Conservation (phyloP, 768 basidiomycete species). For the Neoboletus magnificus region DNA sequence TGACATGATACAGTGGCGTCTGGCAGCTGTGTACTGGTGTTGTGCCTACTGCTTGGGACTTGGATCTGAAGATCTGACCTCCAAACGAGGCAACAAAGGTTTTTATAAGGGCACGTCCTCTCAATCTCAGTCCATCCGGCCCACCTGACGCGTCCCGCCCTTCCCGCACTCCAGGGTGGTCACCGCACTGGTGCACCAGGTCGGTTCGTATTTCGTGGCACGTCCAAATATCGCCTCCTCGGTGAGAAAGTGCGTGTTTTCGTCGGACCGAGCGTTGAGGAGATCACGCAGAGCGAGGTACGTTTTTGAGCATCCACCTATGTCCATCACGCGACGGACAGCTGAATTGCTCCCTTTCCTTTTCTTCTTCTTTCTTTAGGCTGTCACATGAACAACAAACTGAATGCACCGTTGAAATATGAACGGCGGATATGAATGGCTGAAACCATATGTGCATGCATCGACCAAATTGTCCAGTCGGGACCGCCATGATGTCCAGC, state of each 20-base stretch:
- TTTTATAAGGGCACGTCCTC: conserved; percentile 82
- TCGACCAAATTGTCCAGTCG: conserved; percentile 20
- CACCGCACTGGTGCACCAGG: conserved; percentile 87
- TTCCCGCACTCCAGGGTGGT: conserved; percentile 65
- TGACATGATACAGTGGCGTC: too few species aligned
- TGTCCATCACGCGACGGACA: background rate
- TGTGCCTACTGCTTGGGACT: too few species aligned
- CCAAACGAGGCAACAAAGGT: conserved; percentile 92
- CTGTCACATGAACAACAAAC: background rate
- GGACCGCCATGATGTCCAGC: conserved; percentile 26
- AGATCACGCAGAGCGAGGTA: conserved; percentile 57
- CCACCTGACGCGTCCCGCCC: background rate
- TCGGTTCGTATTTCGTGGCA: conserved; percentile 73
- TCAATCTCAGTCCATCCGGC: background rate
- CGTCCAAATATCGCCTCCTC: conserved; percentile 75
- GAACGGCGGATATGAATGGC: conserved; percentile 6
- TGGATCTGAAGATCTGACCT: too few species aligned
- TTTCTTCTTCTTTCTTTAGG: too few species aligned
- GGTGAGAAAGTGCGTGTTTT: conserved; percentile 84
- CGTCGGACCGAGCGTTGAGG: conserved; percentile 71
- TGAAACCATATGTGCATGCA: conserved; percentile 29
- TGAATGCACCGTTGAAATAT: background rate
- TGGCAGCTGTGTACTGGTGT: too few species aligned
- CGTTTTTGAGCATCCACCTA: conserved; percentile 22
- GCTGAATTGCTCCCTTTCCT: background rate